These are phyloP conservation scores for Suhomyces maxii DNA, from an alignment of 1,139 yeast genomes.

Conservation along the genomic window DNA sequence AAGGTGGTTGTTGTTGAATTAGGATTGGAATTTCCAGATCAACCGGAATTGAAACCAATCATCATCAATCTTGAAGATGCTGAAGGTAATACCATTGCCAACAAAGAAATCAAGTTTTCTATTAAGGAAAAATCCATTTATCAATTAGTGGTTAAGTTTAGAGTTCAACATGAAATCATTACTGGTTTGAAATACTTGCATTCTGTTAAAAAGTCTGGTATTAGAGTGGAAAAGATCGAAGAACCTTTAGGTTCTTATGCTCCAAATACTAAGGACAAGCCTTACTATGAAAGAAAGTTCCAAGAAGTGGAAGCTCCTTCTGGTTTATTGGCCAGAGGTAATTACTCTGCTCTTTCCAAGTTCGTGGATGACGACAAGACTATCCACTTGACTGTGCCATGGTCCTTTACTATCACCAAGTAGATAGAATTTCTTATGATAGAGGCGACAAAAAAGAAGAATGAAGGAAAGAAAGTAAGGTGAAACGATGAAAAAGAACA, in stretches of 20 bases:
- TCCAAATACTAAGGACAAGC: conserved; percentile 82
- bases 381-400: conserved; percentile 72
- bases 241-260: conserved; percentile 91
- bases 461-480: too few relatives aligned
- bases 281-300: conserved; percentile 72
- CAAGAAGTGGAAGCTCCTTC: conserved; percentile 93
- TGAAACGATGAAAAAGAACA: too few relatives aligned
- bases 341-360: conserved; percentile 76
- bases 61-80: conserved; percentile 64
- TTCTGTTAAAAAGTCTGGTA: conserved; percentile 81
- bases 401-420: conserved; percentile 82
- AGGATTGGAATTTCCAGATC: conserved; percentile 63
- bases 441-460: too few relatives aligned
- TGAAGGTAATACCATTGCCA: conserved; percentile 47
- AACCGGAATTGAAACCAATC: conserved; percentile 59
- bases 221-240: conserved; percentile 80
- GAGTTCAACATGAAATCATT: conserved; percentile 87
- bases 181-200: conserved; percentile 89
- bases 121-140: conserved; percentile 80
- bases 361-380: conserved; percentile 86
- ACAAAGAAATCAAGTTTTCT: conserved; percentile 59
- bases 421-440: conserved; percentile 15
- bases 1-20: conserved; percentile 79
- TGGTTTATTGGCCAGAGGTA: conserved; percentile 86
- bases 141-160: conserved; percentile 71